Conservation (phyloP, 176 grass and related monocot species). For the Bromus sterilis region DNA sequence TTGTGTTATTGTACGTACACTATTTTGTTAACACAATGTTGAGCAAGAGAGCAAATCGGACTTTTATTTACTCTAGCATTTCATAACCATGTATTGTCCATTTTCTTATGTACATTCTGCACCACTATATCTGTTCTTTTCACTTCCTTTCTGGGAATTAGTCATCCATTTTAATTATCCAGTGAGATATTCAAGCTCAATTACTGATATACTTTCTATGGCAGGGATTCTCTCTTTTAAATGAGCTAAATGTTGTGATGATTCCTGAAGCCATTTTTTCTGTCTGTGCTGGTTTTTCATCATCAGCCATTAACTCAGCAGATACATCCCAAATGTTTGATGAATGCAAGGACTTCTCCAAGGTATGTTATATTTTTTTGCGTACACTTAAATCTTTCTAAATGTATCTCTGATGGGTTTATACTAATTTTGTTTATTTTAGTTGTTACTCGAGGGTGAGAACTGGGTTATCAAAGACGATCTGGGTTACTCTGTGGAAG, state of each 20-base stretch:
- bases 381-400: not conserved
- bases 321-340: conserved; percentile 24
- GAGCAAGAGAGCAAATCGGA: not conserved
- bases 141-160: not conserved
- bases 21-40: not conserved
- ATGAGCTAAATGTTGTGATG: conserved; percentile 60
- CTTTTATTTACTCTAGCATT: not conserved
- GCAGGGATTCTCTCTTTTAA: conserved; percentile 65
- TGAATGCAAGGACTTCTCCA: conserved; percentile 29
- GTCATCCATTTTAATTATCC: conserved; percentile 1
- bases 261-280: conserved; percentile 80
- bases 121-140: not conserved
- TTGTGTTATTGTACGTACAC: not conserved
- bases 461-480: conserved; percentile 30
- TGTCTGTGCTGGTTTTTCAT: conserved; percentile 63
- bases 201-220: conserved; percentile 24
- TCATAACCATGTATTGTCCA: not conserved
- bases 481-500: conserved; percentile 67
- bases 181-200: conserved; percentile 2
- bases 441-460: conserved; percentile 39
- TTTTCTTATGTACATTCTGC: conserved; percentile 2
- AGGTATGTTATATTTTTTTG: conserved; percentile 32
- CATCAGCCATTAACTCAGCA: conserved; percentile 48
- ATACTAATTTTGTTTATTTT: conserved; percentile 27
- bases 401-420: not conserved